phyloP scores from a whole-genome alignment of 2,329 filamentous ascomycete species.

The Paraphaeosphaeria sporulosa region DNA sequence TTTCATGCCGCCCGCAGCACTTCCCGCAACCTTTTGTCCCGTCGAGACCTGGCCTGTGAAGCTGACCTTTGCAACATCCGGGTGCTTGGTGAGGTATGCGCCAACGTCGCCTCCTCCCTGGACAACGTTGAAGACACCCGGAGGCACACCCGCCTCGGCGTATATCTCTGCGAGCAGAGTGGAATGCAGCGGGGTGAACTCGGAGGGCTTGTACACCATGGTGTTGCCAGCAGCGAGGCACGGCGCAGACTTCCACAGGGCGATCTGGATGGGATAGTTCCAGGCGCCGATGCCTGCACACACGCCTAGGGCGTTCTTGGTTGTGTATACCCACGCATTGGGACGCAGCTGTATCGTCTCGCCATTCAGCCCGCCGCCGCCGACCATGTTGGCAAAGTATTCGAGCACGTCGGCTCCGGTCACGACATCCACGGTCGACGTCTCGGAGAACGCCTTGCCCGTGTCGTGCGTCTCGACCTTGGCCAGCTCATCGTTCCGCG shows the following conservation, averaged over 20 bases:
- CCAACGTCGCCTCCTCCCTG: constrained; percentile 82
- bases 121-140: constrained; percentile 86
- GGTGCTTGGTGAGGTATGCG: constrained; percentile 75
- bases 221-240: constrained; percentile 87
- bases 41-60: constrained; percentile 90
- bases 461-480: constrained; percentile 83
- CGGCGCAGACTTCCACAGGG: constrained; percentile 86
- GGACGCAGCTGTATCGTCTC: constrained; percentile 77
- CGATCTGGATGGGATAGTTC: constrained; percentile 93
- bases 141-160: constrained; percentile 78
- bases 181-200: constrained; percentile 85
- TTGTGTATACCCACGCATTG: constrained; percentile 83
- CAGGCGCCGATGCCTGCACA: constrained; percentile 88
- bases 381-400: constrained; percentile 83
- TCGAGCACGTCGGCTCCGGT: constrained; percentile 87
- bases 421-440: constrained; percentile 80
- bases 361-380: constrained; percentile 79
- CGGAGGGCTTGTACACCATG: constrained; percentile 91
- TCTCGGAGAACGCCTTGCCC: constrained; percentile 85
- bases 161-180: constrained; percentile 79
- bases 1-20: constrained; percentile 82
- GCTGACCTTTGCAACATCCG: constrained; percentile 80
- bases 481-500: constrained; percentile 81
- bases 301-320: constrained; percentile 81
- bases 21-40: constrained; percentile 79